Percentiles rank a stretch among this genome's conserved stretches.
Evolutionary conservation across 495 filamentous ascomycete genomes (phyloP).

Genomic region (Aspergillus haitiensis): DNA sequence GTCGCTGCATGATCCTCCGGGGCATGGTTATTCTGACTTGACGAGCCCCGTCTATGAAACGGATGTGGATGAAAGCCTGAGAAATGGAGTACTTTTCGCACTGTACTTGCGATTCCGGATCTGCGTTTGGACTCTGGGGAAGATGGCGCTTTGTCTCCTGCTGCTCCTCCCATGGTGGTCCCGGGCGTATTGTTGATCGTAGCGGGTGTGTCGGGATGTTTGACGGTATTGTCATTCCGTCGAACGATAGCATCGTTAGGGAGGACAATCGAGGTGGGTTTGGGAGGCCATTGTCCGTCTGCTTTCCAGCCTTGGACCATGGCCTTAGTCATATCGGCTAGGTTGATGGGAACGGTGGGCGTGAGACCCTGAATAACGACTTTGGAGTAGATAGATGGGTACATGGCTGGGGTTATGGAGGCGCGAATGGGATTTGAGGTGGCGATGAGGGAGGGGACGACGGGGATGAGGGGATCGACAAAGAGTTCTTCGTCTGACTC

Average conservation of each 20-base stretch:
- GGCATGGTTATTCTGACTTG: conserved; percentile 28
- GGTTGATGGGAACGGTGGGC: conserved; percentile 83
- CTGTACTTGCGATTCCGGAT: conserved; percentile 45
- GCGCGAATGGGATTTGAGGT: conserved; percentile 67
- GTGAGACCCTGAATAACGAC: conserved; percentile 74
- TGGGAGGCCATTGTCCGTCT: conserved; percentile 93
- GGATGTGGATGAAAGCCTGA: conserved; percentile 38
- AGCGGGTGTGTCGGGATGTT: conserved; percentile 16
- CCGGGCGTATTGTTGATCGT: not conserved
- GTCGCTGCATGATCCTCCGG: conserved; percentile 6
- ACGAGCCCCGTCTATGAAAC: conserved; percentile 44
- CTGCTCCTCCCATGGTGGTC: conserved; percentile 1
- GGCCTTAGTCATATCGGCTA: conserved; percentile 73
- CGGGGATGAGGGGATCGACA: conserved; percentile 53
- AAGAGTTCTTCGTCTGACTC: conserved; percentile 11
- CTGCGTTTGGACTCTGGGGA: conserved; percentile 32
- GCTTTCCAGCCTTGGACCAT: conserved; percentile 91
- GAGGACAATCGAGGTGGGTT: conserved; percentile 43
- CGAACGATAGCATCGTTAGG: conserved; percentile 32
- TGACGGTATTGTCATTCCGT: not conserved
- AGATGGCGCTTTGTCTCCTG: conserved; percentile 21
- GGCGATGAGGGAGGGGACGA: conserved; percentile 67
- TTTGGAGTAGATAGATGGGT: conserved; percentile 85
- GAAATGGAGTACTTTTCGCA: conserved; percentile 48
- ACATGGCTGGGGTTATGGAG: conserved; percentile 67